A percentile compares a stretch with the other conserved stretches of the same genome.
Evolutionary conservation across 2,329 filamentous ascomycete species (phyloP).

Genomic region (Macrophomina phaseolina): DNA sequence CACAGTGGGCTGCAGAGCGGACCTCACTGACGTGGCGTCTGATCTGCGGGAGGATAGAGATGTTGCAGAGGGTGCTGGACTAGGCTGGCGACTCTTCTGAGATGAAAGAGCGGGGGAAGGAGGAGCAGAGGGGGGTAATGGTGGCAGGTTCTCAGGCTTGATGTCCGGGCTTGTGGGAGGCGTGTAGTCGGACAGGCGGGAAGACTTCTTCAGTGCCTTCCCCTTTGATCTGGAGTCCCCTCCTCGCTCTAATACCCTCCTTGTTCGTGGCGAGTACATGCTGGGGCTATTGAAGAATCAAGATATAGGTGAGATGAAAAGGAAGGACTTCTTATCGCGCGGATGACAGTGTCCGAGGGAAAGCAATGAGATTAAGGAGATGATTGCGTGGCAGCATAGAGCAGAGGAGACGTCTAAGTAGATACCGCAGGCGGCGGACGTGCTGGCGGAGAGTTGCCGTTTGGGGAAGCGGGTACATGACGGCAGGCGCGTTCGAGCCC

Average conservation of each 20-base stretch:
- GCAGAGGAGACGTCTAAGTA: slow-evolving; percentile 27
- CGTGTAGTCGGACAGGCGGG: slow-evolving; percentile 24
- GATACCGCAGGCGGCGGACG: neutral
- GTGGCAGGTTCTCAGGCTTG: slow-evolving; percentile 23
- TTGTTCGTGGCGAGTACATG: slow-evolving; percentile 26
- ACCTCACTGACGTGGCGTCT: slow-evolving; percentile 24
- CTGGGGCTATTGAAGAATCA: neutral
- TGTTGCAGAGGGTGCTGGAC: slow-evolving; percentile 14
- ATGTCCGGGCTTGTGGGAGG: slow-evolving; percentile 25
- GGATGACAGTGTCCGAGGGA: neutral
- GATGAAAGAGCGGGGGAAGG: slow-evolving; percentile 22
- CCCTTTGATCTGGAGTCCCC: slow-evolving; percentile 23
- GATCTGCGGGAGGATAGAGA: slow-evolving; percentile 11
- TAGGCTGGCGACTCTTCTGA: slow-evolving; percentile 20
- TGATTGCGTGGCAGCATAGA: slow-evolving; percentile 46
- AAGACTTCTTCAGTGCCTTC: slow-evolving; percentile 19
- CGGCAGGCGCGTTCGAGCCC: slow-evolving; percentile 12
- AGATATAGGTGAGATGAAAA: slow-evolving; percentile 28
- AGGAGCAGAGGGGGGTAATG: slow-evolving; percentile 15
- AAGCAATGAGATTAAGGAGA: slow-evolving; percentile 16
- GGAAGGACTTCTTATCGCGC: slow-evolving; percentile 13
- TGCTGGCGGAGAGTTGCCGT: slow-evolving; percentile 7
- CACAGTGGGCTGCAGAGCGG: slow-evolving; percentile 23
- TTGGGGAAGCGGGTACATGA: slow-evolving; percentile 23
- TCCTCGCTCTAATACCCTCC: slow-evolving; percentile 22